Percentiles rank a stretch among this genome's conserved stretches.
Evolutionary conservation across 2,329 filamentous ascomycete species (phyloP).

Genomic region (Phyllosticta paracitricarpa): DNA sequence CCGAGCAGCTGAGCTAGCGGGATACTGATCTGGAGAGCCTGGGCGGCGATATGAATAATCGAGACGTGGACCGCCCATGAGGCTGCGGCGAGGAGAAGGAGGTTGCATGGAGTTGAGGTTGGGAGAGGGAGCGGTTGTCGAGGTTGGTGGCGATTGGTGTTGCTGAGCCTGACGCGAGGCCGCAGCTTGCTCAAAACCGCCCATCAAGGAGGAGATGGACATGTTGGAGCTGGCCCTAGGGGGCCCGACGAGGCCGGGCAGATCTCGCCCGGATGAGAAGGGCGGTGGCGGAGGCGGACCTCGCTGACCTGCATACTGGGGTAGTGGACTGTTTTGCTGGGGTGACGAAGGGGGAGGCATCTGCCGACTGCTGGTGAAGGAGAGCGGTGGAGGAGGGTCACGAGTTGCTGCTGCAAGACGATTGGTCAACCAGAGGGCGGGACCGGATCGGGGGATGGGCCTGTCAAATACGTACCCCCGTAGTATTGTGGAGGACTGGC

Average conservation of each 20-base stretch:
- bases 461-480: slow-evolving; percentile 19
- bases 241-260: slow-evolving; percentile 40
- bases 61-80: slow-evolving; percentile 21
- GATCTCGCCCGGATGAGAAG: slow-evolving; percentile 44
- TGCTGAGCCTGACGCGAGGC: slow-evolving; percentile 24
- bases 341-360: slow-evolving; percentile 44
- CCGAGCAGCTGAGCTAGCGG: slow-evolving; percentile 20
- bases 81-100: slow-evolving; percentile 32
- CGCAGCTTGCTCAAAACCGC: slow-evolving; percentile 40
- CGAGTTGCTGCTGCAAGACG: slow-evolving; percentile 23
- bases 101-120: slow-evolving; percentile 35
- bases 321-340: slow-evolving; percentile 28
- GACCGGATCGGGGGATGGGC: slow-evolving; percentile 8
- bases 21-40: slow-evolving; percentile 27
- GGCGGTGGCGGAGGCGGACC: slow-evolving; percentile 32
- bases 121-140: slow-evolving; percentile 26
- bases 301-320: slow-evolving; percentile 31
- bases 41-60: slow-evolving; percentile 29
- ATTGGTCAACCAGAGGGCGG: slow-evolving; percentile 13
- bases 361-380: slow-evolving; percentile 33
- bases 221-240: slow-evolving; percentile 55
- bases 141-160: slow-evolving; percentile 37
- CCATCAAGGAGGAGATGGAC: slow-evolving; percentile 66
- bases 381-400: slow-evolving; percentile 29
- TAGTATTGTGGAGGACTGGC: slow-evolving; percentile 24